Evolutionary conservation across 2,329 filamentous ascomycete genomes (phyloP).

Genomic region (Raffaelea albimanens): DNA sequence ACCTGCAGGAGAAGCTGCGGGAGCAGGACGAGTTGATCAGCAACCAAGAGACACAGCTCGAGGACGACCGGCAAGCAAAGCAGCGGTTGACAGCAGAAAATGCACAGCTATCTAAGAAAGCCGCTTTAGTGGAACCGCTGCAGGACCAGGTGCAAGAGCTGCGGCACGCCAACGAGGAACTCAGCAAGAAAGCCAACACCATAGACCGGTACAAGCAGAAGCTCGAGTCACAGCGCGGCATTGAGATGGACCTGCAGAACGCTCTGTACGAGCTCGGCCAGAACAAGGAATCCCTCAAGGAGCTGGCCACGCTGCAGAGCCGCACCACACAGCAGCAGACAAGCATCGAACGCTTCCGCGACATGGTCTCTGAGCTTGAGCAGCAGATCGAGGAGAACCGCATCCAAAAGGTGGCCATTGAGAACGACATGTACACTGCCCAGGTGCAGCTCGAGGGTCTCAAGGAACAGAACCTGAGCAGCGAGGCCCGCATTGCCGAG

Average conservation of each 20-base stretch:
- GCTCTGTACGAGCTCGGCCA: slow-evolving; percentile 46
- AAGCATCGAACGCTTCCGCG: slow-evolving; percentile 17
- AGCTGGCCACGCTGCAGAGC: slow-evolving; percentile 23
- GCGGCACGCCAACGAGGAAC: slow-evolving; percentile 46
- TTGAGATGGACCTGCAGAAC: slow-evolving; percentile 46
- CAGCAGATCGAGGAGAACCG: slow-evolving; percentile 33
- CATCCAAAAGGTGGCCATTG: slow-evolving; percentile 27
- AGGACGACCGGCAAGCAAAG: slow-evolving; percentile 38
- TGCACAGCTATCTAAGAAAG: slow-evolving; percentile 32
- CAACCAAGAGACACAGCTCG: slow-evolving; percentile 56
- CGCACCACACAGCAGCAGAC: slow-evolving; percentile 17
- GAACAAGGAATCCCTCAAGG: slow-evolving; percentile 35
- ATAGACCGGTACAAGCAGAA: slow-evolving; percentile 55
- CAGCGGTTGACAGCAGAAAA: slow-evolving; percentile 39
- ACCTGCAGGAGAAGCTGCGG: slow-evolving; percentile 46
- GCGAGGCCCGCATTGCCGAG: slow-evolving; percentile 47
- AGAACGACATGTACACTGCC: slow-evolving; percentile 37
- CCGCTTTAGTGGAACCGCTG: slow-evolving; percentile 39
- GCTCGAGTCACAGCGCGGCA: slow-evolving; percentile 44
- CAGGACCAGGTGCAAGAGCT: slow-evolving; percentile 52
- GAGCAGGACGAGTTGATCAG: slow-evolving; percentile 66
- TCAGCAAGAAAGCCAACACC: slow-evolving; percentile 53
- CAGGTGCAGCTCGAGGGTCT: slow-evolving; percentile 24
- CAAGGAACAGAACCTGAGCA: slow-evolving; percentile 32
- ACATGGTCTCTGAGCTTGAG: slow-evolving; percentile 17